Conservation (phyloP, 78 protist species). For the Chrysochromulina parva region DNA sequence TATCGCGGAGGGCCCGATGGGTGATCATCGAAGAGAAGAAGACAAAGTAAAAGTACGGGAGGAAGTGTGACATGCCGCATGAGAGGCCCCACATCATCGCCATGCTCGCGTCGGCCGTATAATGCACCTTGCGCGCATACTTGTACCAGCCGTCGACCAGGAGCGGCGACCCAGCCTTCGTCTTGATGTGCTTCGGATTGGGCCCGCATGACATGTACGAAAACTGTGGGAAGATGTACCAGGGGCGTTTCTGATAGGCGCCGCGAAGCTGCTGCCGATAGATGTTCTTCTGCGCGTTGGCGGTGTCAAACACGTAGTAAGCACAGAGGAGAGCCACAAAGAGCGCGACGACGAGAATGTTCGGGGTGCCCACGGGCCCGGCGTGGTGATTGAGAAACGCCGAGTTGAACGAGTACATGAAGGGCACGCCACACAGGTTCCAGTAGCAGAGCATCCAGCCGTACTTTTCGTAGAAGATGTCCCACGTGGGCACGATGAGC, state of each 20-base stretch:
- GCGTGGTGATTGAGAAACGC: background rate
- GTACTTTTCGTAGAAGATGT: constrained; percentile 67
- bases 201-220: constrained; percentile 48
- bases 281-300: constrained; percentile 22
- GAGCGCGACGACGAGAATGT: background rate
- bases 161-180: background rate
- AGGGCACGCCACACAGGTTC: constrained; percentile 78
- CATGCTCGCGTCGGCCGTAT: constrained; percentile 60
- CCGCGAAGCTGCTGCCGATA: background rate
- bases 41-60: constrained; percentile 63
- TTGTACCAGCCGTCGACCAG: background rate
- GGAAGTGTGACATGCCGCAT: constrained; percentile 42
- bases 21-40: constrained; percentile 52
- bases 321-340: background rate
- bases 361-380: no score
- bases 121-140: constrained; percentile 65
- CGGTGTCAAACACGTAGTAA: background rate
- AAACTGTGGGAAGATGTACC: constrained; percentile 56
- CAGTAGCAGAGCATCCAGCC: constrained; percentile 78
- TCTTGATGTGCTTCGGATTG: constrained; percentile 41
- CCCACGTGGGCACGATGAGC: constrained; percentile 69
- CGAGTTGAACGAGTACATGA: constrained; percentile 62
- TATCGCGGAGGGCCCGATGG: constrained; percentile 61
- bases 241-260: background rate
- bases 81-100: constrained; percentile 67